A percentile compares a stretch with the other conserved stretches of the same genome.
phyloP scores from a whole-genome alignment of 345 rosid species.

The Passiflora organensis region DNA sequence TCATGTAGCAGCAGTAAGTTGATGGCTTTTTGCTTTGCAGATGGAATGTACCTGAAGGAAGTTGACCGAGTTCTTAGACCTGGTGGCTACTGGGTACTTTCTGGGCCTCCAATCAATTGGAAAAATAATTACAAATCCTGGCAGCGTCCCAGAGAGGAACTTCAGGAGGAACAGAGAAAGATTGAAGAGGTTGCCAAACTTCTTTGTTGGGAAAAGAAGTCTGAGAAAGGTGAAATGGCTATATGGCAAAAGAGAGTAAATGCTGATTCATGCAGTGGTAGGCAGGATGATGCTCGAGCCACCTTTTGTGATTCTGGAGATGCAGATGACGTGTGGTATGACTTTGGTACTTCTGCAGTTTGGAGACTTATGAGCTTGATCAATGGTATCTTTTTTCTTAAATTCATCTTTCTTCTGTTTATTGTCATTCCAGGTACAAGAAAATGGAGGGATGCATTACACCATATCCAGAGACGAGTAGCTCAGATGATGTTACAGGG shows the following conservation, averaged over 20 bases:
- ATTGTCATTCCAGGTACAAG: constrained; percentile 63
- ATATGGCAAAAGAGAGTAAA: constrained; percentile 86
- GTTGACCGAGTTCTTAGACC: constrained; percentile 97
- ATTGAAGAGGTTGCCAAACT: constrained; percentile 81
- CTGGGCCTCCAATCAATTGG: constrained; percentile 99
- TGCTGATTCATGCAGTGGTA: constrained; percentile 47
- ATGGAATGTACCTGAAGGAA: constrained; percentile 88
- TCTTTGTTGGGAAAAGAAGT: constrained; percentile 97
- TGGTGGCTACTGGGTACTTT: constrained; percentile 96
- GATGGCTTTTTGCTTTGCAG: constrained; percentile 37
- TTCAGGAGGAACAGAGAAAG: constrained; percentile 77
- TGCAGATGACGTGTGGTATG: constrained; percentile 84
- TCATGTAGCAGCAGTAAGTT: background rate
- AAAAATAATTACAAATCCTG: constrained; percentile 76
- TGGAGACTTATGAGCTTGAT: background rate
- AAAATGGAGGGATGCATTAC: constrained; percentile 85
- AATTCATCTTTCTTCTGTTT: constrained; percentile 3
- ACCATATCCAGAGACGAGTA: constrained; percentile 64
- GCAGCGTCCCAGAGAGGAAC: constrained; percentile 95
- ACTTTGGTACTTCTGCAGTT: constrained; percentile 3
- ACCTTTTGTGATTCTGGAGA: constrained; percentile 76
- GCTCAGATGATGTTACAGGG: constrained; percentile 58
- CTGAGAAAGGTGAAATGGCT: constrained; percentile 85
- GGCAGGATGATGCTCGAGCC: constrained; percentile 67
- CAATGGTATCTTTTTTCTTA: background rate